Conservation (phyloP, 73 alveolate genomes). For the Tetrahymena borealis region DNA sequence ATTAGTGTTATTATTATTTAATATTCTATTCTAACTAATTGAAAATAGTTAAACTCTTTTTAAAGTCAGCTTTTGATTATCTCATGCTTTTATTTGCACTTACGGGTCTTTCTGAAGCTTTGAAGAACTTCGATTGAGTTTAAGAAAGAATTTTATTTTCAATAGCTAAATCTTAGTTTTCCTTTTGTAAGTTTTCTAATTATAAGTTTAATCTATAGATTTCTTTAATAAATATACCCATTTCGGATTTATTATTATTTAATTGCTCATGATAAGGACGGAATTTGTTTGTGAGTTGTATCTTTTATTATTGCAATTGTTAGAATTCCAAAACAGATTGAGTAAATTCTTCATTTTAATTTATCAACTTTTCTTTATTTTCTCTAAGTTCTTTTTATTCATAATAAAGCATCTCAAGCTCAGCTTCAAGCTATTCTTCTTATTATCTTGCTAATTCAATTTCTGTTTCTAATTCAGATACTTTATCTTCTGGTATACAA, state of each 20-base stretch:
- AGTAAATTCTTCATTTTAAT: not conserved
- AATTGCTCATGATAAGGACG: not conserved
- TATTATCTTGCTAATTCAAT: not conserved
- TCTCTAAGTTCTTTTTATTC: not conserved
- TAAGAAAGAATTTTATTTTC: not conserved
- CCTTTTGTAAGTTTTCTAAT: not conserved
- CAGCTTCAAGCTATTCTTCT: not conserved
- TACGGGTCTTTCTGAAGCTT: not conserved
- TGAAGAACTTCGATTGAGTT: not conserved
- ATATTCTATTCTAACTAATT: not conserved
- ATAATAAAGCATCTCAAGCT: not conserved
- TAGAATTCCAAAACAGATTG: not conserved
- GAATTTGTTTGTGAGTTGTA: not conserved
- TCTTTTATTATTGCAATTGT: not conserved
- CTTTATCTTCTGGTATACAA: not conserved
- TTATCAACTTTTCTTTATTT: not conserved
- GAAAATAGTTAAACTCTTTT: not conserved
- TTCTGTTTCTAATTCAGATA: not conserved
- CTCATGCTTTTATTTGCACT: not conserved
- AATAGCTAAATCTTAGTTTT: not conserved
- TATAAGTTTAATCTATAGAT: not conserved
- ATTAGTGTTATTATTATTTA: not conserved
- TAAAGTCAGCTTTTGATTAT: not conserved
- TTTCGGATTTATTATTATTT: not conserved
- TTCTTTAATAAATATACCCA: not conserved